Evolutionary conservation across 257 asterid species (phyloP).

Genomic region (Lavandula angustifolia): DNA sequence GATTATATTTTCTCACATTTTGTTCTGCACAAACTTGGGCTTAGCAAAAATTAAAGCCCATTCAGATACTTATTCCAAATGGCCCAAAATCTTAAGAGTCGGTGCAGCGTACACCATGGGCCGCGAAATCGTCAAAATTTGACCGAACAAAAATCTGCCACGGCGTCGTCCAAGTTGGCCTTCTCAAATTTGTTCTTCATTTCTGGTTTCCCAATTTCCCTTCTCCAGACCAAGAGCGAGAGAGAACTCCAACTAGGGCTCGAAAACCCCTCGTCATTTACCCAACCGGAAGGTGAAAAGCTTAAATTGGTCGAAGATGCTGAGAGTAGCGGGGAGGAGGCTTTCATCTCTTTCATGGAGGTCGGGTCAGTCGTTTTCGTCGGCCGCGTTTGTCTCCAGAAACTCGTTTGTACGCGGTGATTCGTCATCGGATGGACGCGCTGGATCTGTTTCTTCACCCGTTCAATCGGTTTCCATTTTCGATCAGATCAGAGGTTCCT

Average conservation of each 20-base stretch:
- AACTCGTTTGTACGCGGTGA: constrained; percentile 38
- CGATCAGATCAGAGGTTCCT: constrained; percentile 65
- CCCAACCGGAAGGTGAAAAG: neutral
- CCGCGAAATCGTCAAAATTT: neutral
- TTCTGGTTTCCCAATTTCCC: neutral
- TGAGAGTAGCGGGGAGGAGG: constrained; percentile 72
- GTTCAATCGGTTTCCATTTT: constrained; percentile 20
- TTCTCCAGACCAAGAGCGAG: neutral
- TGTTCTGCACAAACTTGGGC: neutral
- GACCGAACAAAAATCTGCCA: neutral
- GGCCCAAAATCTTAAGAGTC: neutral
- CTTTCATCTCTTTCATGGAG: constrained; percentile 55
- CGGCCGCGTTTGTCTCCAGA: constrained; percentile 43
- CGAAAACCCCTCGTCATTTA: neutral
- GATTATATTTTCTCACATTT: too few relatives aligned
- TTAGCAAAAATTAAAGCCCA: neutral
- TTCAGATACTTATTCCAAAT: neutral
- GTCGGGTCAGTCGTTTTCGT: constrained; percentile 45
- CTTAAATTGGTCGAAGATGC: constrained; percentile 42
- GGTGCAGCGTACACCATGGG: neutral
- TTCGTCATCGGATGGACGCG: constrained; percentile 41
- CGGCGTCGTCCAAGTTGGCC: neutral
- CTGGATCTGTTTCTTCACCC: constrained; percentile 41
- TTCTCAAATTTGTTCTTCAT: neutral
- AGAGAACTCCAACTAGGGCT: constrained; percentile 5